phyloP scores from a whole-genome alignment of 257 asterid species.

The Penstemon barbatus region DNA sequence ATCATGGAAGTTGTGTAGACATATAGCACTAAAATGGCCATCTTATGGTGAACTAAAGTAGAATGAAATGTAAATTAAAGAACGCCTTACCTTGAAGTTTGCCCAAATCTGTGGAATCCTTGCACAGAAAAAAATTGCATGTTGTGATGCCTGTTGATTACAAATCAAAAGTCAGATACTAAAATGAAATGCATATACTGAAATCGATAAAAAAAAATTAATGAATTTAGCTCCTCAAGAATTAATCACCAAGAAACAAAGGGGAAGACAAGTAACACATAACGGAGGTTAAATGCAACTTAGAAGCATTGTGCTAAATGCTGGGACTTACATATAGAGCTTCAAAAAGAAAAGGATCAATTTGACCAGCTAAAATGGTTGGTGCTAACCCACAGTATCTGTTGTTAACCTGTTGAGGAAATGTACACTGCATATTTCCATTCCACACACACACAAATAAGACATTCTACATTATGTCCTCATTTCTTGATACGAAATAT shows the following conservation, averaged over 20 bases:
- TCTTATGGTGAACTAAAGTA: conserved; percentile 10
- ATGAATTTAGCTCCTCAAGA: background rate
- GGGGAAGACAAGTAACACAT: too few relatives aligned
- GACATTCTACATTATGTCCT: too few relatives aligned
- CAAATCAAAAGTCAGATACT: conserved; percentile 17
- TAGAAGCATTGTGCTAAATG: background rate
- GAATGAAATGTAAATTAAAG: background rate
- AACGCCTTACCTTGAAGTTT: conserved; percentile 65
- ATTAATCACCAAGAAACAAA: too few relatives aligned
- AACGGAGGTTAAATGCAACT: too few relatives aligned
- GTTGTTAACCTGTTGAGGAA: conserved; percentile 38
- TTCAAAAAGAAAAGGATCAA: conserved; percentile 92
- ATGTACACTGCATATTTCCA: conserved; percentile 18
- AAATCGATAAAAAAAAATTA: background rate
- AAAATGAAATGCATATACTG: conserved; percentile 7
- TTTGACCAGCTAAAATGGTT: conserved; percentile 79
- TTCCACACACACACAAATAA: too few relatives aligned
- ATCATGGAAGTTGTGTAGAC: background rate
- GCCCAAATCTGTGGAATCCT: conserved; percentile 88
- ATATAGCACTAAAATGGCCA: background rate
- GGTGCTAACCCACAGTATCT: conserved; percentile 93
- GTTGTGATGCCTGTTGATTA: conserved; percentile 81
- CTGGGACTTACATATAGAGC: conserved; percentile 83
- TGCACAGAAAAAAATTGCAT: conserved; percentile 90
- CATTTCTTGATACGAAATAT: background rate